Conservation (phyloP, 345 rosid species). For the Bruguiera parviflora region DNA sequence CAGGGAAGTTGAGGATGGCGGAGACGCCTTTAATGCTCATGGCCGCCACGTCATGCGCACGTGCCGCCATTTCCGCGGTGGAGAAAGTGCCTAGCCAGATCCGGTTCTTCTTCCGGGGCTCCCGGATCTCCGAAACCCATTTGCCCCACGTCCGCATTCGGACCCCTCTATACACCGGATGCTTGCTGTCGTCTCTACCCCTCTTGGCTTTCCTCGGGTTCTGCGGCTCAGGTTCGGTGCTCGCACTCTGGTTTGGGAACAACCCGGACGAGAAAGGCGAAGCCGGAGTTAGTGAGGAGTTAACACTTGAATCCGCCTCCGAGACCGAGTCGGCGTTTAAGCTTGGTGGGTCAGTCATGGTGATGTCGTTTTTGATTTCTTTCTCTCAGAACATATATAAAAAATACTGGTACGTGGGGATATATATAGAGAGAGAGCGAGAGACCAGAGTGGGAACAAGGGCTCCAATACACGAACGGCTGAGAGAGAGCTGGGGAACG, state of each 20-base stretch:
- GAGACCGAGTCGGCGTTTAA: constrained; percentile 5
- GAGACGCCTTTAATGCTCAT: constrained; percentile 75
- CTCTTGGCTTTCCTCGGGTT: background rate
- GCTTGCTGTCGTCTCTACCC: constrained; percentile 31
- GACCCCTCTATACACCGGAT: constrained; percentile 73
- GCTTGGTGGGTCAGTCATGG: background rate
- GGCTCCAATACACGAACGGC: no score
- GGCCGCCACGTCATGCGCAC: constrained; percentile 96
- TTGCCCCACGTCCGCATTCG: constrained; percentile 95
- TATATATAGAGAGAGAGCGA: no score
- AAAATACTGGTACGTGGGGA: no score
- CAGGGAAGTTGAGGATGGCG: constrained; percentile 83
- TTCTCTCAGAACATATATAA: no score
- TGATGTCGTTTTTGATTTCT: background rate
- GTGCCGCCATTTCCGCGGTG: constrained; percentile 92
- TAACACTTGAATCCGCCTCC: constrained; percentile 9
- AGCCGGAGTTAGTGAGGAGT: constrained; percentile 7
- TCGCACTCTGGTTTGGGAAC: background rate
- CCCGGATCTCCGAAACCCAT: constrained; percentile 98
- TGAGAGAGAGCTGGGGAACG: no score
- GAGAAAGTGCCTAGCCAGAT: constrained; percentile 98
- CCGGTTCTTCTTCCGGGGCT: constrained; percentile 88
- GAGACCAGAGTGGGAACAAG: background rate
- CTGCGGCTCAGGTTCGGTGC: constrained; percentile 10
- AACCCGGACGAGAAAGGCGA: constrained; percentile 17